Evolutionary conservation across 2,329 filamentous ascomycete species (phyloP).

Genomic region (Coniella lustricola): DNA sequence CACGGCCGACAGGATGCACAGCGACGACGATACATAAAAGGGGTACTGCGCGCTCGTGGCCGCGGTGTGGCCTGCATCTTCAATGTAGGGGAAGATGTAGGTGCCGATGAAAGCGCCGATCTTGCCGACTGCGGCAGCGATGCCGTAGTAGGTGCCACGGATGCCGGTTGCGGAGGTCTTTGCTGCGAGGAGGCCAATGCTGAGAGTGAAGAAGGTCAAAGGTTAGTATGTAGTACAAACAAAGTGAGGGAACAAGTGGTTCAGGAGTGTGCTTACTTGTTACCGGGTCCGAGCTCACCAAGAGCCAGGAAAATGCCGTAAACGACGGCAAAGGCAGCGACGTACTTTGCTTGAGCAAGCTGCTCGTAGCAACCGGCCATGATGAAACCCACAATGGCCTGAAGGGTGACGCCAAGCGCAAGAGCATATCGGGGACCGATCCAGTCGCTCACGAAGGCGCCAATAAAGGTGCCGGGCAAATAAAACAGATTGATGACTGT

Average conservation of each 20-base stretch:
- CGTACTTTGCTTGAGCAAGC: conserved; percentile 59
- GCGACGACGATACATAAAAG: conserved; percentile 73
- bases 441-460: conserved; percentile 70
- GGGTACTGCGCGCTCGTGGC: conserved; percentile 70
- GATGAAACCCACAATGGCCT: conserved; percentile 77
- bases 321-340: conserved; percentile 70
- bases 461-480: conserved; percentile 71
- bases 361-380: conserved; percentile 74
- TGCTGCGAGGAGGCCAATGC: conserved; percentile 73
- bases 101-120: conserved; percentile 80
- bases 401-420: conserved; percentile 60
- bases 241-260: not conserved
- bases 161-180: conserved; percentile 86
- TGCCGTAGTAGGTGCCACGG: conserved; percentile 69
- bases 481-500: conserved; percentile 86
- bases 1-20: conserved; percentile 69
- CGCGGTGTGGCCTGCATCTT: conserved; percentile 47
- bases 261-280: conserved; percentile 48
- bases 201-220: not conserved
- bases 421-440: conserved; percentile 73
- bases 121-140: conserved; percentile 68
- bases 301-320: conserved; percentile 73
- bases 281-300: conserved; percentile 77
- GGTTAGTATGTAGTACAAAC: not conserved
- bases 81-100: conserved; percentile 71